Percentiles rank a stretch among this genome's conserved stretches.
These are phyloP conservation scores for Picochlorum sp. DNA, from an alignment of 139 green algal species.

Conservation along the genomic window DNA sequence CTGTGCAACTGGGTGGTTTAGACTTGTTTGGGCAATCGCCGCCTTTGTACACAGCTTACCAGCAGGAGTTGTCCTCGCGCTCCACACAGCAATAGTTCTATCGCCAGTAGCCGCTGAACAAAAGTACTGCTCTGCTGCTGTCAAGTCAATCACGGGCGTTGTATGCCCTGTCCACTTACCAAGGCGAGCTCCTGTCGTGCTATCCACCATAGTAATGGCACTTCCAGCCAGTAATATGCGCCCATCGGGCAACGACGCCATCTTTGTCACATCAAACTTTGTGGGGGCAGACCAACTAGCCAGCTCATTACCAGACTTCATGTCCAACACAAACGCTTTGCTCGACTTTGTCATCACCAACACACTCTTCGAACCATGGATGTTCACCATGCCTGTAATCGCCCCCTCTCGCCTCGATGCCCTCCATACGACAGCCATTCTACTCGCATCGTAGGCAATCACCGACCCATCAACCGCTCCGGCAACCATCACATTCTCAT, in stretches of 20 bases:
- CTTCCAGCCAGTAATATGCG: conserved; percentile 4
- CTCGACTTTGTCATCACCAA: background rate
- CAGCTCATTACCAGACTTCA: background rate
- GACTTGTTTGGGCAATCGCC: background rate
- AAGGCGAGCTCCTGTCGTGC: background rate
- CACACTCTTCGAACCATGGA: background rate
- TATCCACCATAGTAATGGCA: conserved; percentile 4
- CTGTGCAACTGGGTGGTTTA: conserved; percentile 1
- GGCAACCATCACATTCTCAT: conserved; percentile 1
- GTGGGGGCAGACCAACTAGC: background rate
- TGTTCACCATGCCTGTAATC: background rate
- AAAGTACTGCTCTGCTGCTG: background rate
- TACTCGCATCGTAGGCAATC: conserved; percentile 8
- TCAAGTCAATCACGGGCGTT: conserved; percentile 5
- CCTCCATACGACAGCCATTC: background rate
- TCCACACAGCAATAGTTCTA: conserved; percentile 13
- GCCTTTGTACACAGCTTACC: conserved; percentile 10
- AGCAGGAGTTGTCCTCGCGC: background rate
- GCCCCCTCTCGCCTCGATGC: background rate
- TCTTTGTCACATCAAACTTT: conserved; percentile 7
- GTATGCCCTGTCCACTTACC: conserved; percentile 16
- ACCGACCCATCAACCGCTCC: conserved; percentile 6
- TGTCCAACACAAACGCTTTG: conserved; percentile 2
- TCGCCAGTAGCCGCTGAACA: conserved; percentile 16
- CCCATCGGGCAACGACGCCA: background rate